Conservation (phyloP, 192 early-diverging fungal genomes). For the Dissophora ornata region DNA sequence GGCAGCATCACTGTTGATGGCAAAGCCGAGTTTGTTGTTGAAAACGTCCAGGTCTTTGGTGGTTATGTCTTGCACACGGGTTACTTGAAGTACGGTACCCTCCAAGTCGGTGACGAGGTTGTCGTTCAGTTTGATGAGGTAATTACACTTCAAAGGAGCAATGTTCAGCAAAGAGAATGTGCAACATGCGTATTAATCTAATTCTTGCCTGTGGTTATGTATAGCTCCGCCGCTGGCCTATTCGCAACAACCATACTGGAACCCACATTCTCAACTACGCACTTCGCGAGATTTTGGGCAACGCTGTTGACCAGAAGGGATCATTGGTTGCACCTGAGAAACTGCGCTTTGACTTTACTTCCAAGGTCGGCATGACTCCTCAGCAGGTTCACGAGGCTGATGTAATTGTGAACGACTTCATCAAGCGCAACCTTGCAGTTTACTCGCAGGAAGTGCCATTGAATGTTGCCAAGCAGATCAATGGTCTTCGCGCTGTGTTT, state of each 20-base stretch:
- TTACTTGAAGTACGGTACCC: constrained; percentile 88
- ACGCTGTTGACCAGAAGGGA: constrained; percentile 90
- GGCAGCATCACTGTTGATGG: constrained; percentile 88
- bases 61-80: constrained; percentile 98
- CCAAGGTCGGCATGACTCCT: constrained; percentile 67
- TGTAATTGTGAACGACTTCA: constrained; percentile 78
- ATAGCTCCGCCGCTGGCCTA: constrained; percentile 83
- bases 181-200: too few species aligned
- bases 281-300: constrained; percentile 86
- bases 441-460: constrained; percentile 91
- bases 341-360: constrained; percentile 95
- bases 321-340: constrained; percentile 96
- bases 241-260: constrained; percentile 96
- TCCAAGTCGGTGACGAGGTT: constrained; percentile 77
- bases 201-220: too few species aligned
- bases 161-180: too few species aligned
- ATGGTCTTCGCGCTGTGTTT: constrained; percentile 96
- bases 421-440: constrained; percentile 78
- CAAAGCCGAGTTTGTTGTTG: constrained; percentile 88
- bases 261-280: constrained; percentile 98
- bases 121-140: constrained; percentile 87
- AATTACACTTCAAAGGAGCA: background rate
- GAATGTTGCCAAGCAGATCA: constrained; percentile 82
- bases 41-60: constrained; percentile 92
- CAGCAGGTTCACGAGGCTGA: constrained; percentile 45